Percentiles rank a stretch among this genome's conserved stretches.
Evolutionary conservation across 1,139 yeast species (phyloP).

Genomic region (Kluyveromyces marxianus): DNA sequence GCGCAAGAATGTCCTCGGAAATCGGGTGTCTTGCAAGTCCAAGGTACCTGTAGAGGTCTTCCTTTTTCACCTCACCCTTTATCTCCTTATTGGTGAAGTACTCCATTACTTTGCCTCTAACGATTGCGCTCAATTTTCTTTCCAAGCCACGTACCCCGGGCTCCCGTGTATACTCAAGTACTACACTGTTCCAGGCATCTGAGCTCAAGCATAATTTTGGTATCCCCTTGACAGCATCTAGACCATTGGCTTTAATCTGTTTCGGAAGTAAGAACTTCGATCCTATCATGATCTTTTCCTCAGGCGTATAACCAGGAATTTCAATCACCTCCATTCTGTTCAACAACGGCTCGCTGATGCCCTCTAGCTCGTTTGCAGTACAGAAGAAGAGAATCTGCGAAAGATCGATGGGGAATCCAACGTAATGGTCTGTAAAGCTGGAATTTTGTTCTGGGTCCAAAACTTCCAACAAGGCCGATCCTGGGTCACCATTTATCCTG

Average conservation of each 20-base stretch:
- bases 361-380: constrained; percentile 79
- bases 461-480: constrained; percentile 84
- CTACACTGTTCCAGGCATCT: constrained; percentile 53
- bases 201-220: constrained; percentile 34
- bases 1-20: constrained; percentile 24
- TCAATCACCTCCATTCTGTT: constrained; percentile 85
- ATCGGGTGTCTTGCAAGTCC: constrained; percentile 44
- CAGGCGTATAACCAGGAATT: constrained; percentile 72
- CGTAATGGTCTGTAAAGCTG: constrained; percentile 73
- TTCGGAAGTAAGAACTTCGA: constrained; percentile 68
- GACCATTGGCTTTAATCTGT: constrained; percentile 65
- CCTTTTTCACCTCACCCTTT: constrained; percentile 33
- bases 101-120: constrained; percentile 80
- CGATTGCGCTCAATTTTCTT: constrained; percentile 61
- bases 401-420: constrained; percentile 82
- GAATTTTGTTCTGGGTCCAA: constrained; percentile 87
- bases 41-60: constrained; percentile 43
- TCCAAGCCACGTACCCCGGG: constrained; percentile 83
- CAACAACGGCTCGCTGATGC: constrained; percentile 69
- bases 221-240: constrained; percentile 34
- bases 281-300: constrained; percentile 74
- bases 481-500: constrained; percentile 75
- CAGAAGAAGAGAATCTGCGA: constrained; percentile 81
- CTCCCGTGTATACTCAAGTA: constrained; percentile 71
- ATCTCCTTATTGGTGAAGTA: constrained; percentile 38